Evolutionary conservation across 1,284 basidiomycete genomes (phyloP).

Genomic region (Cutaneotrichosporon arboriforme): DNA sequence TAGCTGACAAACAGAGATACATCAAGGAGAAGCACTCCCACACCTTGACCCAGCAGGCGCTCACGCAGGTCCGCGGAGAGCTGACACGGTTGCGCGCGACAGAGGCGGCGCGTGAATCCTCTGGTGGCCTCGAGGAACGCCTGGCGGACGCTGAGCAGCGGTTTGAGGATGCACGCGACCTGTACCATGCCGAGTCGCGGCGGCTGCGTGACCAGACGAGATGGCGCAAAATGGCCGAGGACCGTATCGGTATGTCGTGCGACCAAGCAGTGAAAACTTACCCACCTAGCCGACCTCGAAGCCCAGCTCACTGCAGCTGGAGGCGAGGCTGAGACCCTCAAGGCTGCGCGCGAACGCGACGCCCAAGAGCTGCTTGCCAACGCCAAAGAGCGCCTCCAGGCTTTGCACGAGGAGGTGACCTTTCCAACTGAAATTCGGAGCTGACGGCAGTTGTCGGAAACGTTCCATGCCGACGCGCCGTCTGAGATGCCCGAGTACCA

Average conservation of each 20-base stretch:
- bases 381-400: slow-evolving; percentile 62
- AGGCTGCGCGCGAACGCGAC: slow-evolving; percentile 59
- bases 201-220: slow-evolving; percentile 58
- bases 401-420: slow-evolving; percentile 52
- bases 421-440: neutral
- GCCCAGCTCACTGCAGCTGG: slow-evolving; percentile 61
- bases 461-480: slow-evolving; percentile 32
- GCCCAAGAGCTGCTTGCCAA: slow-evolving; percentile 68
- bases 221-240: slow-evolving; percentile 36
- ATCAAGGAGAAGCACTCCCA: slow-evolving; percentile 59
- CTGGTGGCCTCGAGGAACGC: slow-evolving; percentile 43
- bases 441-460: slow-evolving; percentile 29
- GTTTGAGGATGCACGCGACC: slow-evolving; percentile 78
- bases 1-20: slow-evolving; percentile 56
- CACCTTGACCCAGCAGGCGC: slow-evolving; percentile 42
- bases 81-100: slow-evolving; percentile 30
- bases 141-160: slow-evolving; percentile 51
- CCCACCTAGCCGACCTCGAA: slow-evolving; percentile 66
- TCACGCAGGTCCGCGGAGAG: slow-evolving; percentile 39
- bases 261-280: neutral
- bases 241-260: slow-evolving; percentile 29
- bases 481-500: slow-evolving; percentile 44
- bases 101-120: slow-evolving; percentile 21
- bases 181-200: slow-evolving; percentile 67
- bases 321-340: slow-evolving; percentile 60